These are phyloP conservation scores for Claviceps fusiformis DNA, from an alignment of 2,329 filamentous ascomycete genomes.

Conservation along the genomic window DNA sequence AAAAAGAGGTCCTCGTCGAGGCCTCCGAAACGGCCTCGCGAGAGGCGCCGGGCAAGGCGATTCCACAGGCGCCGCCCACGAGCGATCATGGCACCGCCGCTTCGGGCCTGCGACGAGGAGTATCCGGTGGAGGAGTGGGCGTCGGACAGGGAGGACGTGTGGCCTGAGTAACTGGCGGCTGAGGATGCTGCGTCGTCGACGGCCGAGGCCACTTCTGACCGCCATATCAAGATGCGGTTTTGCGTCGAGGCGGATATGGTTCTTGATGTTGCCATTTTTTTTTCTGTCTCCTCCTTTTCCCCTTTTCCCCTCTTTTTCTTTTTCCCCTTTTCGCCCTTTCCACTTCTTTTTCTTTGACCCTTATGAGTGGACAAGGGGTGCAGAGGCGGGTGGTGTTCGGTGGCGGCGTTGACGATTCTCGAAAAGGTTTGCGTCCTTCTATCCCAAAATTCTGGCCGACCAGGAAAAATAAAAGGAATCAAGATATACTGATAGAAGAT, in stretches of 20 bases:
- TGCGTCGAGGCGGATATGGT: conserved; percentile 6
- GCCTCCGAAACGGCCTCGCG: conserved; percentile 6
- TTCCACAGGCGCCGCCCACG: conserved; percentile 13
- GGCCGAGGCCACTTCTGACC: conserved; percentile 30
- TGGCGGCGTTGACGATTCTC: no score
- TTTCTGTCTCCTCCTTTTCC: neutral
- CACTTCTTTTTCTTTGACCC: no score
- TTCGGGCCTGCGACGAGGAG: neutral
- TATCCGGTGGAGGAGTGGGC: conserved; percentile 7
- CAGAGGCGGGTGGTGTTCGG: no score
- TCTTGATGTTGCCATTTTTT: neutral
- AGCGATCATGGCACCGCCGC: neutral
- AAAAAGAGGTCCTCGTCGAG: conserved; percentile 4
- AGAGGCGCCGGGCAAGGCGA: conserved; percentile 11
- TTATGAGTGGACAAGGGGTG: neutral
- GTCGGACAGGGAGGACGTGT: conserved; percentile 4
- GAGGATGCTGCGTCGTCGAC: conserved; percentile 17
- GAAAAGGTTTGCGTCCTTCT: neutral
- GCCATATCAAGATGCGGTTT: conserved; percentile 34
- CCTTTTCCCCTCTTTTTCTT: neutral
- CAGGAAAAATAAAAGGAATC: neutral
- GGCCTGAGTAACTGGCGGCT: conserved; percentile 13
- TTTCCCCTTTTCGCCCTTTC: neutral
- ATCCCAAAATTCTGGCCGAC: neutral
- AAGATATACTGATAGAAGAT: neutral